Conservation (phyloP, 2,329 filamentous ascomycete species). For the Leptodontidium sp. region DNA sequence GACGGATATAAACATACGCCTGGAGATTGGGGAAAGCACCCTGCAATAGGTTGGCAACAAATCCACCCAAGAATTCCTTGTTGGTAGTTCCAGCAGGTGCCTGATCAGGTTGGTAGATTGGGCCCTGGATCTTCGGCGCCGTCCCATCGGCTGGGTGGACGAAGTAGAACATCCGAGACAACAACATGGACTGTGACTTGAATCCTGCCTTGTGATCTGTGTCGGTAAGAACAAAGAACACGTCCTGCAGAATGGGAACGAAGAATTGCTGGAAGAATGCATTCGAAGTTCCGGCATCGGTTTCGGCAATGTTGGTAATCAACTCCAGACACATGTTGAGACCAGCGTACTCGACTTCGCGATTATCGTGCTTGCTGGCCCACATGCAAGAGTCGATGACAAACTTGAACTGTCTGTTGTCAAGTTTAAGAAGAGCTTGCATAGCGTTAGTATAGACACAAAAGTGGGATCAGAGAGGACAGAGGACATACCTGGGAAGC, state of each 20-base stretch:
- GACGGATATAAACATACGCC: slow-evolving; percentile 66
- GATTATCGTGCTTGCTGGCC: slow-evolving; percentile 99
- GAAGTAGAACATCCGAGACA: slow-evolving; percentile 96
- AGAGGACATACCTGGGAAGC: slow-evolving; percentile 75
- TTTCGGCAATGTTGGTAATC: slow-evolving; percentile 96
- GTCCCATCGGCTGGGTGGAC: slow-evolving; percentile 75
- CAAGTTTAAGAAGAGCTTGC: slow-evolving; percentile 83
- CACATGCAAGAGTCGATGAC: slow-evolving; percentile 99
- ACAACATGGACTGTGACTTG: slow-evolving; percentile 93
- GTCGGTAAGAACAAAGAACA: slow-evolving; percentile 97
- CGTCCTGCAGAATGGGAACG: slow-evolving; percentile 92
- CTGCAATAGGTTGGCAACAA: slow-evolving; percentile 83
- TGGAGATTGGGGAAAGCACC: slow-evolving; percentile 95
- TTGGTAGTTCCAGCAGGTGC: slow-evolving; percentile 85
- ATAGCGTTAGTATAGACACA: slow-evolving; percentile 28
- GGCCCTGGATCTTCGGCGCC: slow-evolving; percentile 87
- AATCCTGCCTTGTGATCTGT: slow-evolving; percentile 99
- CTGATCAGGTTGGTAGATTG: slow-evolving; percentile 87
- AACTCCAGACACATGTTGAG: slow-evolving; percentile 98
- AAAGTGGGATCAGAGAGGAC: slow-evolving; percentile 29
- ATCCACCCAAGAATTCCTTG: slow-evolving; percentile 88
- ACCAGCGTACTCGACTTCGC: slow-evolving; percentile 94
- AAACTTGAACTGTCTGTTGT: slow-evolving; percentile 98
- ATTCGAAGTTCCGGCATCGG: slow-evolving; percentile 84
- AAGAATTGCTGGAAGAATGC: slow-evolving; percentile 99